These are phyloP conservation scores for Ophiostoma novo-ulmi DNA, from an alignment of 2,329 filamentous ascomycete genomes.

Conservation along the genomic window DNA sequence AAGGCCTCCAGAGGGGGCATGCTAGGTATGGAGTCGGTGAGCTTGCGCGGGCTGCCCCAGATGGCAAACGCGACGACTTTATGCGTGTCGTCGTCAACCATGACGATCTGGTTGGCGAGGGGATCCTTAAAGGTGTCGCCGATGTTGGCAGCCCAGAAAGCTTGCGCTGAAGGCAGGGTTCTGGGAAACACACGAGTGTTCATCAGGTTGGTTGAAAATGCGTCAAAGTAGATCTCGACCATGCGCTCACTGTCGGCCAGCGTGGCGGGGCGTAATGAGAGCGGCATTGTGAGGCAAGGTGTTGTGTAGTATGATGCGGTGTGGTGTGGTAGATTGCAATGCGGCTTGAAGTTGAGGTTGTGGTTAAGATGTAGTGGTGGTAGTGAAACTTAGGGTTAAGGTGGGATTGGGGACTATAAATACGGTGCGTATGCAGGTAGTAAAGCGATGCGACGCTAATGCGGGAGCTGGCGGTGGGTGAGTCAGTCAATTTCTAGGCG, in stretches of 20 bases:
- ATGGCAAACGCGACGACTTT: constrained; percentile 44
- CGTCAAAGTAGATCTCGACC: constrained; percentile 42
- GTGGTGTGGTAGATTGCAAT: neutral
- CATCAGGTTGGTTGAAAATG: constrained; percentile 41
- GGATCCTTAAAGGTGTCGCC: constrained; percentile 40
- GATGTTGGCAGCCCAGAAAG: constrained; percentile 37
- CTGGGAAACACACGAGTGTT: constrained; percentile 38
- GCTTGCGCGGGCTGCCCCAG: constrained; percentile 37
- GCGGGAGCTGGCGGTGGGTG: neutral
- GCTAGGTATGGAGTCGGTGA: constrained; percentile 26
- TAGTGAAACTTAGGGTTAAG: neutral
- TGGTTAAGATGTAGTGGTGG: neutral
- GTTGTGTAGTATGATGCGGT: neutral
- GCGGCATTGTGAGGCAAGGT: neutral
- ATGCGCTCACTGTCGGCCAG: constrained; percentile 40
- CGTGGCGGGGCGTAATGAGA: constrained; percentile 38
- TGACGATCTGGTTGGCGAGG: constrained; percentile 38
- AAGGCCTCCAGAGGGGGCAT: constrained; percentile 34
- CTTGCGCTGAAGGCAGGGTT: constrained; percentile 27
- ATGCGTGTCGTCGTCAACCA: constrained; percentile 28
- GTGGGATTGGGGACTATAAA: neutral
- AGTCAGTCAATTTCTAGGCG: neutral
- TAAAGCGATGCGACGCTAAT: neutral
- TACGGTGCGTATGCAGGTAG: neutral
- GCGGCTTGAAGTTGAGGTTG: neutral